Evolutionary conservation across 805 yeast genomes (phyloP), one percentile per base, ranked within the genome.

Genomic region (Metschnikowia corniflorae): DNA sequence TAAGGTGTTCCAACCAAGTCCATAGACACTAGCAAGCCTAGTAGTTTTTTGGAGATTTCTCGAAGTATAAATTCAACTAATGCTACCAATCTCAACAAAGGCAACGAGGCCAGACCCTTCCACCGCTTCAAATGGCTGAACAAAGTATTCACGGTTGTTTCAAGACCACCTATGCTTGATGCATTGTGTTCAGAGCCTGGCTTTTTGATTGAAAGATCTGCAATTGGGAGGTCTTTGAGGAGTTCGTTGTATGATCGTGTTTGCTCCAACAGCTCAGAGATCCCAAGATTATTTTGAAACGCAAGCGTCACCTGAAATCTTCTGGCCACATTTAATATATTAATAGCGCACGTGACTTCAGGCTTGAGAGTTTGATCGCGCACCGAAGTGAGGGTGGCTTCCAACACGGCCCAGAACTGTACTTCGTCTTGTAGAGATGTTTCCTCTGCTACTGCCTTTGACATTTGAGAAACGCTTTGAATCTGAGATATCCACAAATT

Each of bases 241-340:
- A 91, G 61, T 7, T 75, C 73, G 44, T 79, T 80, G 52, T 80
- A 79, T n/a, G 69, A 65, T 9, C 65, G 61, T 0, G 87, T 75
- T 16, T 59, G 58, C 4, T 63, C 62, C 9, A 77, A 43, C 12
- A 82, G 76, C 18, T 76, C 79, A 24, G 65, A 58, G 15, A 91
- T 58, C 0, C 86, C 86, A 2, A 83, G 78, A 50, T 86, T 94
- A 5, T 86, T 75, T 22, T 75, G 63, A 49, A 85, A 82, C 23
- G 82, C 71, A n/a, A 78, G 74, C 0, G 89, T 80, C 1, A 86
- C 80, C 54, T 85, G 94, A 52, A 80, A 85, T 44, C 97, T 68
- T 47, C 85, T 88, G 2, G 88, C 87, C 12, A 71, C 62, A 41
- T 76, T 75, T 37, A 89, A 64, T 0, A 84, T 63, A 1, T 73